Evolutionary conservation across 2,329 filamentous ascomycete species (phyloP), one percentile per base, ranked within the genome.

Genomic region (Fusarium sp.): DNA sequence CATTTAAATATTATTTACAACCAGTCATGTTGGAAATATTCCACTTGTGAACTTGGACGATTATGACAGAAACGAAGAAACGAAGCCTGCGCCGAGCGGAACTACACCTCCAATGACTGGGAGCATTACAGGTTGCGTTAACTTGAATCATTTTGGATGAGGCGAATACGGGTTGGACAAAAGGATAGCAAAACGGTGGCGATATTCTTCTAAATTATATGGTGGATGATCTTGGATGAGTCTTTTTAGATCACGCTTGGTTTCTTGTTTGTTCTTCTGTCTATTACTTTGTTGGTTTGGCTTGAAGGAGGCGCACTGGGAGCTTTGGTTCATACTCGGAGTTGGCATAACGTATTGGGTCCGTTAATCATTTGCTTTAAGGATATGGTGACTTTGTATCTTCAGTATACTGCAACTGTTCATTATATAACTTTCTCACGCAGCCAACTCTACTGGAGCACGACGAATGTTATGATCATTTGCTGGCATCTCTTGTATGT

Each of bases 1-100:
- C n/a, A 34, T 51, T 32, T 46, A 23, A 39, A 51, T 26, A 63
- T 34, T 24, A 46, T 43, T 66, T 49, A 36, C 49, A 48, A 42
- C 42, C 39, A 40, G 30, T 51, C 32, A 51, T 38, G 28, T 46
- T 58, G 32, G 36, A 49, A 45, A 10, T 20, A 14, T 44, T 36
- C 24, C 47, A 17, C 21, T 24, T 40, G 26, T 50, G 7, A 14
- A 42, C 32, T 48, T 65, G 50, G 51, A 60, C 54, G 58, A 32
- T 53, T 21, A 68, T 56, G 69, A 59, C 45, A 54, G 43, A 59
- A 60, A 66, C 48, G 60, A 68, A 49, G 40, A 57, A 47, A 67
- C 28, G 54, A 56, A 45, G 43, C 34, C 53, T 42, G 47, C 21
- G 32, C 38, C 40, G 38, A 46, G 59, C 32, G 32, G 39, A 28